These are phyloP conservation scores for Tulasnella sp. DNA, from an alignment of 768 basidiomycete species.

Conservation along the genomic window DNA sequence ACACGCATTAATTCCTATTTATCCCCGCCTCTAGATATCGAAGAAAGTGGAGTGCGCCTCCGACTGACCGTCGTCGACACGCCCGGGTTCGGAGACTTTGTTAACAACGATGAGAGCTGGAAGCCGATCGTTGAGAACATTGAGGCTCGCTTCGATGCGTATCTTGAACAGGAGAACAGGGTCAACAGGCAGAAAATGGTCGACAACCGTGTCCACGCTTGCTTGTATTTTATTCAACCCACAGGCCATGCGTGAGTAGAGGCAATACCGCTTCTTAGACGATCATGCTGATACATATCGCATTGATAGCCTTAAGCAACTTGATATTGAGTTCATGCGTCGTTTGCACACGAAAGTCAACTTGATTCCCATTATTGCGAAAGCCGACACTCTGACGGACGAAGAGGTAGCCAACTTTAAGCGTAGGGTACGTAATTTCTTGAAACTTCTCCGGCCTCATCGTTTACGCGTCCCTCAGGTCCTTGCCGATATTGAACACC, in stretches of 20 bases:
- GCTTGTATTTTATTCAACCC: conserved; percentile 97
- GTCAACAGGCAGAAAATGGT: conserved; percentile 88
- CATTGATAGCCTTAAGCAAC: conserved; percentile 72
- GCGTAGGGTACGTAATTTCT: conserved; percentile 50
- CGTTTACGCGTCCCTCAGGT: conserved; percentile 39
- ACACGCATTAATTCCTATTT: not conserved
- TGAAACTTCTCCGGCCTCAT: not conserved
- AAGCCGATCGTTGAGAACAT: conserved; percentile 98
- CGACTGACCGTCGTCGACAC: conserved; percentile 99
- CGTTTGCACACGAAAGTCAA: conserved; percentile 95
- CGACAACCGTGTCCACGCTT: conserved; percentile 97
- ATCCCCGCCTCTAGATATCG: conserved; percentile 88
- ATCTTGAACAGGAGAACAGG: conserved; percentile 96
- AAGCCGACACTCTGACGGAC: conserved; percentile 94
- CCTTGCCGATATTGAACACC: conserved; percentile 82
- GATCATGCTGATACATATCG: not conserved
- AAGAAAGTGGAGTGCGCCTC: conserved; percentile 93
- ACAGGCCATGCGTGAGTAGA: conserved; percentile 86
- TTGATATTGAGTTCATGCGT: conserved; percentile 99
- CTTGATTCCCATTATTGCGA: conserved; percentile 96
- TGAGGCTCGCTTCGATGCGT: conserved; percentile 93
- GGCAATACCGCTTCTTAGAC: not conserved
- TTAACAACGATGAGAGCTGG: conserved; percentile 99
- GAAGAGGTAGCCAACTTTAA: conserved; percentile 92
- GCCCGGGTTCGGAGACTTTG: conserved; percentile 97